phyloP scores from a whole-genome alignment of 1,284 basidiomycete genomes.

The Cutaneotrichosporon arboriforme region DNA sequence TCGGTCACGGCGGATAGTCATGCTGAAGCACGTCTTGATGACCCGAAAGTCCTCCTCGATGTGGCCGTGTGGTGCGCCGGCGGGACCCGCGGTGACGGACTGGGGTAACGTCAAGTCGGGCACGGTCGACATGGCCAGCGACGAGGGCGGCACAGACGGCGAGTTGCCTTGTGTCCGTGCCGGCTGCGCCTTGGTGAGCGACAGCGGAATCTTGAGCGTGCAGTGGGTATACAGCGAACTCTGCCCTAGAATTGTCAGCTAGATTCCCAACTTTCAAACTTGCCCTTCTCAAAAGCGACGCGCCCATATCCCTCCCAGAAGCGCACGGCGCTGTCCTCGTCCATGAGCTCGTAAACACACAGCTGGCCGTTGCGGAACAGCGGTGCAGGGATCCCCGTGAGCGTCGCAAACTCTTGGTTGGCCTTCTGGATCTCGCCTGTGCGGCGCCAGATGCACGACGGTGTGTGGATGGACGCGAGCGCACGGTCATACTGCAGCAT shows the following conservation, averaged over 20 bases:
- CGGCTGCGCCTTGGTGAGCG: slow-evolving; percentile 32
- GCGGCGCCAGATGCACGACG: slow-evolving; percentile 91
- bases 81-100: slow-evolving; percentile 8
- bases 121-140: slow-evolving; percentile 2
- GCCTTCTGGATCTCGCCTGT: slow-evolving; percentile 99
- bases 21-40: slow-evolving; percentile 90
- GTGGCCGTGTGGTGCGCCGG: not conserved
- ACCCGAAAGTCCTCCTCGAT: slow-evolving; percentile 60
- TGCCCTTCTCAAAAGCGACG: slow-evolving; percentile 75
- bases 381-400: slow-evolving; percentile 36
- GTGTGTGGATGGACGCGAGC: slow-evolving; percentile 91
- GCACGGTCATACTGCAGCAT: slow-evolving; percentile 94
- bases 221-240: slow-evolving; percentile 85
- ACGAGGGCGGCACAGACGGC: slow-evolving; percentile 13
- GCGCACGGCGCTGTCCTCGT: slow-evolving; percentile 90
- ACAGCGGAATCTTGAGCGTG: slow-evolving; percentile 67
- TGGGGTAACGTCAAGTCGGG: slow-evolving; percentile 24
- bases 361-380: slow-evolving; percentile 60
- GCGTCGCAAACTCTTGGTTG: slow-evolving; percentile 65
- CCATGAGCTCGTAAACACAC: slow-evolving; percentile 97
- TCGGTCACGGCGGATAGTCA: slow-evolving; percentile 79
- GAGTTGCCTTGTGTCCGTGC: slow-evolving; percentile 23
- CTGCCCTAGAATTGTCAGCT: slow-evolving; percentile 23
- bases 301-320: slow-evolving; percentile 89
- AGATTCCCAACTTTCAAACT: slow-evolving; percentile 23